Conservation (phyloP, 2,329 filamentous ascomycete species). For the Calonectria pteridis region DNA sequence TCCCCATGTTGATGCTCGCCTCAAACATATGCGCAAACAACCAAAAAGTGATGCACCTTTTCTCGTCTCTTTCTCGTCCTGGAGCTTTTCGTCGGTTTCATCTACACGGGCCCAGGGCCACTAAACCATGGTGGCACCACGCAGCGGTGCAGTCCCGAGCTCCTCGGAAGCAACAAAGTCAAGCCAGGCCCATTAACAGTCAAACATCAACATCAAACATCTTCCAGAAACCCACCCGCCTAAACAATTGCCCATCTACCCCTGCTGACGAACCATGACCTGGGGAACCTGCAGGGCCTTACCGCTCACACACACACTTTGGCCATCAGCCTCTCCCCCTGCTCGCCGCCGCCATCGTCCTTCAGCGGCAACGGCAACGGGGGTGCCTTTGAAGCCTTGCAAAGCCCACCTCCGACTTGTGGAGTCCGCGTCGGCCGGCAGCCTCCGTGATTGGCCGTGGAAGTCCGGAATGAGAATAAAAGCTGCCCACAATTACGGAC, state of each 20-base stretch:
- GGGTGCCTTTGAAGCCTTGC: constrained; percentile 14
- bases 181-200: constrained; percentile 1
- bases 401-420: constrained; percentile 24
- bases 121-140: not conserved
- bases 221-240: not conserved
- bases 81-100: not conserved
- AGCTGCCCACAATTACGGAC: constrained; percentile 23
- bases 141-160: not conserved
- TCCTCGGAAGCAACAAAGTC: not conserved
- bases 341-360: not conserved
- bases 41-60: not conserved
- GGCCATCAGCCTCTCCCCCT: not conserved
- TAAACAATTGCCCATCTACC: not conserved
- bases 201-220: constrained; percentile 18
- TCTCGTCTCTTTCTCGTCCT: not conserved
- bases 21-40: not conserved
- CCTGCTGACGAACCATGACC: not conserved
- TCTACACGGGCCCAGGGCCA: not conserved
- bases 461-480: constrained; percentile 16
- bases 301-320: not conserved
- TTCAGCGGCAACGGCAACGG: constrained; percentile 29
- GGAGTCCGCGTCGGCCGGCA: constrained; percentile 35
- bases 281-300: constrained; percentile 4
- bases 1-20: not conserved
- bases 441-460: constrained; percentile 42